Percentiles rank a stretch among this genome's conserved stretches.
Conservation (phyloP, 495 filamentous ascomycete species). For the Tirmania nivea region DNA sequence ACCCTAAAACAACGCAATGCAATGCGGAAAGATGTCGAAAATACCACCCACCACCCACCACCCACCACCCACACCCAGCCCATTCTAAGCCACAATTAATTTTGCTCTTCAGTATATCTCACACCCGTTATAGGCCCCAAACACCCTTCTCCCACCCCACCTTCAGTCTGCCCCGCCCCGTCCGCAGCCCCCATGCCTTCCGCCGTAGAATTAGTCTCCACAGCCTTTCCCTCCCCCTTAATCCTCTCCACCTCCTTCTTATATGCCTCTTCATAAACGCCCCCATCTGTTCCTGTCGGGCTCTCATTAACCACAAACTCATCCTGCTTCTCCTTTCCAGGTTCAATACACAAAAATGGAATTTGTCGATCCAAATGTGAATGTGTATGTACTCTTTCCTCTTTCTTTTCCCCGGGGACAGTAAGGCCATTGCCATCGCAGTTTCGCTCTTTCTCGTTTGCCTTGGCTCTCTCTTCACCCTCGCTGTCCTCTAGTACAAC, state of each 20-base stretch:
- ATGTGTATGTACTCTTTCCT: conserved; percentile 43
- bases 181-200: no score
- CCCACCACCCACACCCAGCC: no score
- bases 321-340: conserved; percentile 28
- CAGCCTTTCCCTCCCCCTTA: conserved; percentile 11
- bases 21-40: no score
- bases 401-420: conserved; percentile 4
- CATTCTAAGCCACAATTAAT: no score
- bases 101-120: no score
- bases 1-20: no score
- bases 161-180: no score
- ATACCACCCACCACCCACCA: no score
- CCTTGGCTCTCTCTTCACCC: not conserved
- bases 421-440: not conserved
- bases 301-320: conserved; percentile 48
- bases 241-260: conserved; percentile 61
- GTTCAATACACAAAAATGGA: conserved; percentile 53
- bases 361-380: conserved; percentile 39
- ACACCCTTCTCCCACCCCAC: no score
- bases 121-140: no score
- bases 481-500: conserved; percentile 6
- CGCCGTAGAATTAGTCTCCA: no score
- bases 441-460: not conserved
- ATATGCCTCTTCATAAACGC: conserved; percentile 77
- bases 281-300: conserved; percentile 54